A percentile compares a stretch with the other conserved stretches of the same genome.
Evolutionary conservation across 2,329 filamentous ascomycete genomes (phyloP).

Genomic region (Aspergillus tubingensis): DNA sequence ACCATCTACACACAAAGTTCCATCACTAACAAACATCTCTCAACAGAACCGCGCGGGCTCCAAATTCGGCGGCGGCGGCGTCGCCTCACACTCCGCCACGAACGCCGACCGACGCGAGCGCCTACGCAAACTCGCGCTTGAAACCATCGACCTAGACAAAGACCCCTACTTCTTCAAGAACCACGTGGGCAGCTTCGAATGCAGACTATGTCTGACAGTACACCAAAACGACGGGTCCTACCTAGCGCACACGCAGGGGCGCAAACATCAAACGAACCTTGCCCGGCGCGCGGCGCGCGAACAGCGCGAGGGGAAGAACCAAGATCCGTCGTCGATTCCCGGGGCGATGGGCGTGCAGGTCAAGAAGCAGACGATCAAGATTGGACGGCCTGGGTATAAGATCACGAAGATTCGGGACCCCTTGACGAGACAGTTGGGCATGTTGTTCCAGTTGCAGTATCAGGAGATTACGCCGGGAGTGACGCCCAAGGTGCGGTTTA

Average conservation of each 20-base stretch:
- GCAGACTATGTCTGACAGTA: conserved; percentile 91
- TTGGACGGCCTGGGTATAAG: conserved; percentile 93
- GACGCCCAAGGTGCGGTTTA: conserved; percentile 85
- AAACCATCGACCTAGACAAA: conserved; percentile 98
- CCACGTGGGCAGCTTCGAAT: conserved; percentile 97
- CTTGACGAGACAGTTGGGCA: conserved; percentile 79
- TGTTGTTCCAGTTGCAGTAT: conserved; percentile 96
- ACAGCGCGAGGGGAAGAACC: conserved; percentile 77
- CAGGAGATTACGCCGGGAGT: conserved; percentile 80
- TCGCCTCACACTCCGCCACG: conserved; percentile 87
- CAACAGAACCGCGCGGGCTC: conserved; percentile 87
- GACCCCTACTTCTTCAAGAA: conserved; percentile 99
- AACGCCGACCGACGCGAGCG: conserved; percentile 97
- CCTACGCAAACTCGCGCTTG: conserved; percentile 94
- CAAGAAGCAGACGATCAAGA: conserved; percentile 87
- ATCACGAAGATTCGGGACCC: conserved; percentile 95
- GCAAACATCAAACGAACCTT: conserved; percentile 98
- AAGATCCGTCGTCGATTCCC: conserved; percentile 66
- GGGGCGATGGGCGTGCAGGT: conserved; percentile 75
- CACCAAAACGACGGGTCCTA: conserved; percentile 99
- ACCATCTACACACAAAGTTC: background rate
- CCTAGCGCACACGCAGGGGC: conserved; percentile 95
- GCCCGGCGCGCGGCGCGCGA: conserved; percentile 94
- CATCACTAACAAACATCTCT: conserved; percentile 15
- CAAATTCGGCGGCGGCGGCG: conserved; percentile 96